Conservation (phyloP, 805 yeast genomes). For the Ogataea salicorniae region DNA sequence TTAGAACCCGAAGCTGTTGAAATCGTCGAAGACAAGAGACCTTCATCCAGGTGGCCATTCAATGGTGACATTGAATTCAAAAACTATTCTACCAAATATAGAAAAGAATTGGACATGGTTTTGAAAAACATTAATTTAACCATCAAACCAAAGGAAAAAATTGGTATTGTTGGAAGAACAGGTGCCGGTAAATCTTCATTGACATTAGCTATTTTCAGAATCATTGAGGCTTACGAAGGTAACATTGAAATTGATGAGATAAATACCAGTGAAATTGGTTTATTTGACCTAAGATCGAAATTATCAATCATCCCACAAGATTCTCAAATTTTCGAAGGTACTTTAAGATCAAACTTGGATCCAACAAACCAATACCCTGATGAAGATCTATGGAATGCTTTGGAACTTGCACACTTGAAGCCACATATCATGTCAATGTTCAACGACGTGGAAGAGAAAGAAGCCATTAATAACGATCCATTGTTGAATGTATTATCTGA, state of each 20-base stretch:
- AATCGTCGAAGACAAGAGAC: conserved; percentile 45
- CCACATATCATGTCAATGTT: conserved; percentile 53
- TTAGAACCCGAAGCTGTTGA: conserved; percentile 72
- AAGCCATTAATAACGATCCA: conserved; percentile 26
- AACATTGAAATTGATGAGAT: conserved; percentile 66
- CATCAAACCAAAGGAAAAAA: conserved; percentile 71
- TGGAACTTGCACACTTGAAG: conserved; percentile 74
- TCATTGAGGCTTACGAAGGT: conserved; percentile 68
- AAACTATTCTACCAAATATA: conserved; percentile 77
- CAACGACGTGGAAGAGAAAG: conserved; percentile 40
- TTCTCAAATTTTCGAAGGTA: conserved; percentile 86
- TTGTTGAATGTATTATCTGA: conserved; percentile 26
- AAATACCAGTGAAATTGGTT: conserved; percentile 62
- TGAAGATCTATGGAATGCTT: conserved; percentile 76
- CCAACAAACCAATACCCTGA: conserved; percentile 67
- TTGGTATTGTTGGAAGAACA: conserved; percentile 95
- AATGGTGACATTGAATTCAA: conserved; percentile 62
- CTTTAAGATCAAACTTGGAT: conserved; percentile 80
- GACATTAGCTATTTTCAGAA: conserved; percentile 77
- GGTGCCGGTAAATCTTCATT: conserved; percentile 94
- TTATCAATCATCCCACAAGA: conserved; percentile 91
- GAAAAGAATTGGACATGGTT: conserved; percentile 76
- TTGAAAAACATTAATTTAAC: conserved; percentile 60
- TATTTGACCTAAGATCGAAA: conserved; percentile 69
- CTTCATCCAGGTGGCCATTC: conserved; percentile 69